phyloP scores from a whole-genome alignment of 768 basidiomycete species.

The Suillus sp. region DNA sequence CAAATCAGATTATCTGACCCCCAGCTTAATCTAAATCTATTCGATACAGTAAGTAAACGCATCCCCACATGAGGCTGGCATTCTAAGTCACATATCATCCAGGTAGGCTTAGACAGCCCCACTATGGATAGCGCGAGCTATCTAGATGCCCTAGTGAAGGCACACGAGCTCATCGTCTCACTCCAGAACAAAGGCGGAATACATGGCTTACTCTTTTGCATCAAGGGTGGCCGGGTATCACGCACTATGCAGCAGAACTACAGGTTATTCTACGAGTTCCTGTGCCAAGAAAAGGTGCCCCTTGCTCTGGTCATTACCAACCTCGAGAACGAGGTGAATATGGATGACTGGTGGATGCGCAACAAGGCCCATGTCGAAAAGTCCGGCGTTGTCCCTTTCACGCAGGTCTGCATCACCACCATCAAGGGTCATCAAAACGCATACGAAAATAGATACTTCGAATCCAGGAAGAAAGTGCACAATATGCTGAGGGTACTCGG shows the following conservation, averaged over 20 bases:
- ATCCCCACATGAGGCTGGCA: background rate
- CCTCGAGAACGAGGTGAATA: conserved; percentile 36
- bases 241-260: conserved; percentile 32
- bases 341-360: conserved; percentile 38
- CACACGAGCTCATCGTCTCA: conserved; percentile 34
- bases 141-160: conserved; percentile 30
- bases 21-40: background rate
- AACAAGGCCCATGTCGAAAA: conserved; percentile 26
- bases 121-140: conserved; percentile 26
- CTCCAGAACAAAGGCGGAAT: conserved; percentile 38
- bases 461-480: conserved; percentile 27
- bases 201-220: conserved; percentile 42
- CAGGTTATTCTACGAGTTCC: conserved; percentile 33
- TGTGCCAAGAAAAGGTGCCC: conserved; percentile 36
- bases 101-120: conserved; percentile 32
- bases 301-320: conserved; percentile 36
- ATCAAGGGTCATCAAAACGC: conserved; percentile 12
- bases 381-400: conserved; percentile 26
- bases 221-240: conserved; percentile 33
- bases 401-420: conserved; percentile 35
- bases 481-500: conserved; percentile 18
- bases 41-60: background rate
- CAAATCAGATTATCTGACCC: background rate
- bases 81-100: background rate
- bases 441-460: conserved; percentile 15